These are phyloP conservation scores for Colletotrichum aenigma DNA, from an alignment of 2,329 filamentous ascomycete species.

Conservation along the genomic window DNA sequence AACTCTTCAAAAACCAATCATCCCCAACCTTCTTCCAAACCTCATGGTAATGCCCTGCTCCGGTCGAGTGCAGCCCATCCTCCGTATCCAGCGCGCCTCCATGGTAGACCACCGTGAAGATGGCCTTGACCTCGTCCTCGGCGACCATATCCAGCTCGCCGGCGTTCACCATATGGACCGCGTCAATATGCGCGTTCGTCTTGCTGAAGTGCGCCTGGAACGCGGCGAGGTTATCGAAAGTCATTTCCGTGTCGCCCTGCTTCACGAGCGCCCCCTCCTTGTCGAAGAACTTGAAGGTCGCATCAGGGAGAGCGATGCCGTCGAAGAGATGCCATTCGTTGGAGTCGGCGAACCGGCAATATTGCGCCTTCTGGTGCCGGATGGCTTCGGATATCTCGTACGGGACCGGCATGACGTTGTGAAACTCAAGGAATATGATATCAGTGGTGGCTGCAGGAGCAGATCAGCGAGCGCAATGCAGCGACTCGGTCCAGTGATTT, in stretches of 20 bases:
- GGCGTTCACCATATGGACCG: not conserved
- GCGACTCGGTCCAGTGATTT: not conserved
- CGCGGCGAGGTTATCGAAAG: not conserved
- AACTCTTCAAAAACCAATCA: conserved; percentile 13
- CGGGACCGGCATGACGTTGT: not conserved
- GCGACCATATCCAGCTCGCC: conserved; percentile 5
- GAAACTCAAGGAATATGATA: not conserved
- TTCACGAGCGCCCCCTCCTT: not conserved
- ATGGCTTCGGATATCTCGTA: conserved; percentile 15
- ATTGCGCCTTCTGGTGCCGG: conserved; percentile 19
- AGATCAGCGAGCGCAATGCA: not conserved
- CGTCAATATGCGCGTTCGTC: not conserved
- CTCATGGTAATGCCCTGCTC: conserved; percentile 20
- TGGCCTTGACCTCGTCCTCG: conserved; percentile 18
- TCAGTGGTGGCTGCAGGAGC: not conserved
- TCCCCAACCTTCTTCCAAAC: conserved; percentile 5
- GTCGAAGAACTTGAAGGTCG: conserved; percentile 3
- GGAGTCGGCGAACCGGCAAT: conserved; percentile 20
- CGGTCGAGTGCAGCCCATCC: not conserved
- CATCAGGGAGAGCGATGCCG: conserved; percentile 11
- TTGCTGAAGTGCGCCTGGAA: conserved; percentile 1
- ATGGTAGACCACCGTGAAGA: conserved; percentile 4
- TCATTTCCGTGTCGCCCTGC: not conserved
- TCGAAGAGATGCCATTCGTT: conserved; percentile 8
- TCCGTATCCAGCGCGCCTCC: not conserved